Base-by-base conservation (phyloP, 768 basidiomycete species). In the Macrolepiota fuliginosa region DNA sequence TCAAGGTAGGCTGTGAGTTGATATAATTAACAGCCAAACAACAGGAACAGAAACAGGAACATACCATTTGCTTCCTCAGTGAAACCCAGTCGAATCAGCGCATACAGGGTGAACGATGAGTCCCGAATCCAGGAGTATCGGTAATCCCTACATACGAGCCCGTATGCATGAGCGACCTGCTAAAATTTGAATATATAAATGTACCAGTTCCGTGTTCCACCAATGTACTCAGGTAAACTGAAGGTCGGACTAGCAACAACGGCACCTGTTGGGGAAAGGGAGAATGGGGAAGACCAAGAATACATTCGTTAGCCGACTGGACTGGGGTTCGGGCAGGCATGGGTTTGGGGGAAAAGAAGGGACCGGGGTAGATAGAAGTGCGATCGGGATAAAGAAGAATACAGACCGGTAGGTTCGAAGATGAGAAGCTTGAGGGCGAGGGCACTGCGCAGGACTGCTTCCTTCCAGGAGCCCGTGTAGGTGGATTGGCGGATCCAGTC, bases 181-280 rank as follows among this genome's bases (percentile, higher is more conserved):
- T 13, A 24, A 25, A 2, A 49, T 3, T 27, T 17, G 47, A 49
- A 5, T 27, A 25, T 49, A 1, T 24, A 1, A 7, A 69, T 80
- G 9, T 61, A 90, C 92, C 94, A 96, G 68, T 96, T 96, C 58
- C 95, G 79, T 0, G 86, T 87, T 1, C 95, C 95, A 0, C 95
- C 95, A 35, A 97, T 91, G 63, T 86, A 90, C 70, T 97, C 96
- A 0, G 96, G 96, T 11, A 98, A 77, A 64, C 92, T 93, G 75
- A 98, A 98, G 0, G 96, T 98, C 0, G 96, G 94, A 64, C 93
- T 94, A 0, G 96, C 96, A 7, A 98, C 90, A 52, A 97, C 90
- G 1, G 96, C 95, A 24, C 95, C 93, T 80, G 54, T 9, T 24
- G 22, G 22, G 12, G 24, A 10, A 24, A 12, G 24, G 22, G 22